Evolutionary conservation across 345 rosid species (phyloP).

Genomic region (Populus ilicifolia): DNA sequence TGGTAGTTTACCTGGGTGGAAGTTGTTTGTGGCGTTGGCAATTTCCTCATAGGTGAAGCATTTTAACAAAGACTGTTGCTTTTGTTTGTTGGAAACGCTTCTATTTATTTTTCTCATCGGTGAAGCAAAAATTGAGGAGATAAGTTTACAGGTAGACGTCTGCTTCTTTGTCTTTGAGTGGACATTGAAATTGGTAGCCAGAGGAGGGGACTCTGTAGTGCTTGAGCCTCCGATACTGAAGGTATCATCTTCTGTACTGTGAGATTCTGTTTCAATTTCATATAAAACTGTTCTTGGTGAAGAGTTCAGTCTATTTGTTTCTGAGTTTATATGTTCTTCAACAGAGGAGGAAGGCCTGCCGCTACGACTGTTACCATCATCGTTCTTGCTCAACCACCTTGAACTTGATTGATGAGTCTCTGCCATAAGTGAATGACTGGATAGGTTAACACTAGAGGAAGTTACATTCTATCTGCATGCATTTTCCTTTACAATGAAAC

Average conservation of each 20-base stretch:
- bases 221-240: slow-evolving; percentile 47
- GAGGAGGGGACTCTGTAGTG: slow-evolving; percentile 39
- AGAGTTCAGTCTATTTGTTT: slow-evolving; percentile 28
- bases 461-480: neutral
- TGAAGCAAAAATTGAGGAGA: slow-evolving; percentile 53
- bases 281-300: slow-evolving; percentile 61
- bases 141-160: slow-evolving; percentile 42
- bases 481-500: neutral
- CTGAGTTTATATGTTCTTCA: slow-evolving; percentile 7
- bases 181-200: slow-evolving; percentile 28
- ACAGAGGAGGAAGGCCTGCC: slow-evolving; percentile 18
- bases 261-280: slow-evolving; percentile 50
- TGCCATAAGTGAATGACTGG: slow-evolving; percentile 8
- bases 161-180: slow-evolving; percentile 28
- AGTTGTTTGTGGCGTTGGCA: slow-evolving; percentile 60
- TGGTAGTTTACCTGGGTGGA: slow-evolving; percentile 50
- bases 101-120: slow-evolving; percentile 46
- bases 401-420: slow-evolving; percentile 30
- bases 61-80: slow-evolving; percentile 46
- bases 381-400: slow-evolving; percentile 22
- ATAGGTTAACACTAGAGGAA: neutral
- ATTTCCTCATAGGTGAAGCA: slow-evolving; percentile 77
- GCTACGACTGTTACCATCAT: neutral
- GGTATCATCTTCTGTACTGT: slow-evolving; percentile 54
- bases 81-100: slow-evolving; percentile 29